Evolutionary conservation across 345 rosid species (phyloP).

Genomic region (Rhodamnia argentea): DNA sequence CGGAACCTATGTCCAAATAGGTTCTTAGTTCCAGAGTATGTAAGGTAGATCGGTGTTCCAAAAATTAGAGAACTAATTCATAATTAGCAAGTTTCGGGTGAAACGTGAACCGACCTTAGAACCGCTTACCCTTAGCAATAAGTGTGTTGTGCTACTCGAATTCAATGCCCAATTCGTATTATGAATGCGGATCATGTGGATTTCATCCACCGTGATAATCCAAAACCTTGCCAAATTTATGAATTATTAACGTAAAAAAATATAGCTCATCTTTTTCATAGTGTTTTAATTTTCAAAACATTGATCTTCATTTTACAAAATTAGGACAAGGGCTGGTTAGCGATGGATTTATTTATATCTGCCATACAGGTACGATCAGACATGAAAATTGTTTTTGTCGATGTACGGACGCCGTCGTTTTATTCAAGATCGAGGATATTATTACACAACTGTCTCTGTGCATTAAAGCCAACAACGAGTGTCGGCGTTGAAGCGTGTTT

Average conservation of each 20-base stretch:
- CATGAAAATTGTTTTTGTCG: neutral
- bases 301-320: neutral
- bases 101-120: too few species aligned
- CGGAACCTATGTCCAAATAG: too few species aligned
- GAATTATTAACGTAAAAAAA: neutral
- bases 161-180: neutral
- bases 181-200: neutral
- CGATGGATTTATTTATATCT: neutral
- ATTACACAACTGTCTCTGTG: neutral
- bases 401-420: neutral
- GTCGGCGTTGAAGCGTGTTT: neutral
- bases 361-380: neutral
- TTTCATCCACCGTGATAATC: neutral
- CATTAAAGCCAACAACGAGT: neutral
- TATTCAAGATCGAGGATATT: neutral
- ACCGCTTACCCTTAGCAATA: neutral
- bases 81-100: too few species aligned
- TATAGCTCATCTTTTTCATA: neutral
- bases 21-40: too few species aligned
- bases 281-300: neutral
- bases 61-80: too few species aligned
- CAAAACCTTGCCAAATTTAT: neutral
- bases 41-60: too few species aligned
- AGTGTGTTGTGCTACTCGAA: fast-evolving
- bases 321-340: neutral